Conservation (phyloP, 1,284 basidiomycete species). For the Agroathelia rolfsii region DNA sequence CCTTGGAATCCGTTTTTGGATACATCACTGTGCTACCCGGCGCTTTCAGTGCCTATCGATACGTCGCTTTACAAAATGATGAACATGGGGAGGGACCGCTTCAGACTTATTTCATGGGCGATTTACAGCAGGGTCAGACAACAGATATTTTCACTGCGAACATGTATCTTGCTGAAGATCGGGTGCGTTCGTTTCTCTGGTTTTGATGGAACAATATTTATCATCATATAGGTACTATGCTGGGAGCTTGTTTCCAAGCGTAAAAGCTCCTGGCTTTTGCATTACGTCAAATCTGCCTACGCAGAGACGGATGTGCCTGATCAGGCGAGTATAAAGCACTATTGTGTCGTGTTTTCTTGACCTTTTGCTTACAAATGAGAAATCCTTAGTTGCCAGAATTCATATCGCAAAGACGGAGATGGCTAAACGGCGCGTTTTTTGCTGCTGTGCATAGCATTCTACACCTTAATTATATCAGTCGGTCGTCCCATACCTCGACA, state of each 20-base stretch:
- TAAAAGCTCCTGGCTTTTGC: slow-evolving; percentile 78
- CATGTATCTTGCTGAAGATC: slow-evolving; percentile 92
- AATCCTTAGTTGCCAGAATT: slow-evolving; percentile 67
- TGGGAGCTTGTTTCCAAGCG: slow-evolving; percentile 92
- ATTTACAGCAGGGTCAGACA: slow-evolving; percentile 67
- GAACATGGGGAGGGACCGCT: slow-evolving; percentile 75
- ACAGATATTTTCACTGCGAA: slow-evolving; percentile 90
- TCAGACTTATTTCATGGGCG: slow-evolving; percentile 91
- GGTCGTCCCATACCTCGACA: slow-evolving; percentile 74
- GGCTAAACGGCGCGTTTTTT: slow-evolving; percentile 97
- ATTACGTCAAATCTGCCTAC: slow-evolving; percentile 90
- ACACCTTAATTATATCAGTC: slow-evolving; percentile 90
- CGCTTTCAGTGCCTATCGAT: slow-evolving; percentile 88
- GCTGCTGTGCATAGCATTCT: slow-evolving; percentile 85
- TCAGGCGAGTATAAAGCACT: slow-evolving; percentile 46
- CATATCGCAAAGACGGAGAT: slow-evolving; percentile 86
- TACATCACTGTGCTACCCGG: slow-evolving; percentile 91
- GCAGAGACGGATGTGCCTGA: slow-evolving; percentile 91
- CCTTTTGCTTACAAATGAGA: no score
- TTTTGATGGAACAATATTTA: slow-evolving; percentile 1
- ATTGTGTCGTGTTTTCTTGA: slow-evolving; percentile 1
- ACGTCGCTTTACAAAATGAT: slow-evolving; percentile 88
- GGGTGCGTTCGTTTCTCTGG: slow-evolving; percentile 32
- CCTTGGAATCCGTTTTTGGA: slow-evolving; percentile 79
- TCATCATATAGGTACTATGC: slow-evolving; percentile 60